Evolutionary conservation across 306 rosid species (phyloP), one percentile per base, ranked within the genome.

Genomic region (Inga leiocalycina): DNA sequence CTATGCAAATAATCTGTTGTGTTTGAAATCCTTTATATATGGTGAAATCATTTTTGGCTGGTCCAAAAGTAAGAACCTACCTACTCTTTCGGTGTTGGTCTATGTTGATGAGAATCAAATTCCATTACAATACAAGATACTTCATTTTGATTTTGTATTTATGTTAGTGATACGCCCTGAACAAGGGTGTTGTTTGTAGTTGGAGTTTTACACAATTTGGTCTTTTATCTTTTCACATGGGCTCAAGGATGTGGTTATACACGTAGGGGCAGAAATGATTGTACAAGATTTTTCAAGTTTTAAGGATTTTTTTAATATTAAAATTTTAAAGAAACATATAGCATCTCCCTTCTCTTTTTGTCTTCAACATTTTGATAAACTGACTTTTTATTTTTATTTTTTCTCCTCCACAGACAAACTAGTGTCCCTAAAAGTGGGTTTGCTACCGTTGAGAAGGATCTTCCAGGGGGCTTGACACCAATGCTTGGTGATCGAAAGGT

Each of bases 401-500:
- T 67, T 17, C 30, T 9, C 78, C 62, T 86, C 85, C 81, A 72
- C 89, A 96, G 99, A 86, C 98, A 96, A 91, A 93, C 98, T 27
- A 93, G 98, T 76, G 98, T 92, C 83, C 97, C 96, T 3, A 89
- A 92, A 86, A 93, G 97, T 84, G 98, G 98, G 88, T 93, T 93
- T 87, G 99, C 98, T 71, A 93, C 99, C 13, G 97, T 93, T 35
- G 98, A 96, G 89, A 93, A 92, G 85, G 98, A 92, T 84, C 84
- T 92, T 77, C 98, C 93, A 9, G 98, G 99, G 71, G 94, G 98
- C 84, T 89, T 93, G 97, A 96, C 98, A 19, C 98, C 98, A 46
- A 93, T 96, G 98, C 99, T 96, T 80, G 98, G 98, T 74, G 98
- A 96, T 88, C 91, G 91, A 65, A 96, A 93, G 94, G 99, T 93